phyloP scores from a whole-genome alignment of 1,284 basidiomycete species.

The Inonotus obliquus region DNA sequence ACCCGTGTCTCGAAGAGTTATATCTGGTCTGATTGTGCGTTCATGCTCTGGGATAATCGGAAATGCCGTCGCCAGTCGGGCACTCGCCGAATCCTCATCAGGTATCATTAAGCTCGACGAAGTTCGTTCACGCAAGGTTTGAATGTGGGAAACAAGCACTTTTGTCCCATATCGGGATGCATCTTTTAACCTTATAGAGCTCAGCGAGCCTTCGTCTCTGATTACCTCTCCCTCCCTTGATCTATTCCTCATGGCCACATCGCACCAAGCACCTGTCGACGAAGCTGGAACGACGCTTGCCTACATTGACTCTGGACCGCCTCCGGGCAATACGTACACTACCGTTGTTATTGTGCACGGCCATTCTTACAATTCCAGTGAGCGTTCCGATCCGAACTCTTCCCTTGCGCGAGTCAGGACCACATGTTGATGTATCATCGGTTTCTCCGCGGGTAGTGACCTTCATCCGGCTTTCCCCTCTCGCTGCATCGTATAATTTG shows the following conservation, averaged over 20 bases:
- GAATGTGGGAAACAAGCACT: not conserved
- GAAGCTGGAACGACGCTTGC: slow-evolving; percentile 7
- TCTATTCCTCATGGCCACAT: slow-evolving; percentile 1
- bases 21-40: not conserved
- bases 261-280: slow-evolving; percentile 10
- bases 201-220: not conserved
- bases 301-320: slow-evolving; percentile 11
- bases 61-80: not conserved
- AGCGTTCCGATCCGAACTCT: not conserved
- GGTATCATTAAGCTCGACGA: not conserved
- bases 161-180: not conserved
- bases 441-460: not conserved
- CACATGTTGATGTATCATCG: not conserved
- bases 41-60: not conserved
- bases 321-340: slow-evolving; percentile 1
- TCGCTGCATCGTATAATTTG: slow-evolving; percentile 1
- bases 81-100: not conserved
- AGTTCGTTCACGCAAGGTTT: not conserved
- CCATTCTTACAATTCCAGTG: slow-evolving; percentile 3
- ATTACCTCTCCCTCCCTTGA: not conserved
- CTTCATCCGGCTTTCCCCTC: slow-evolving; percentile 5
- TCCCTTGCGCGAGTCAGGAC: not conserved
- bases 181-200: not conserved
- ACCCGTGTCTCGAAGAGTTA: not conserved
- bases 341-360: slow-evolving; percentile 14